Evolutionary conservation across 257 asterid species (phyloP).

Genomic region (Linderniella brevidens): DNA sequence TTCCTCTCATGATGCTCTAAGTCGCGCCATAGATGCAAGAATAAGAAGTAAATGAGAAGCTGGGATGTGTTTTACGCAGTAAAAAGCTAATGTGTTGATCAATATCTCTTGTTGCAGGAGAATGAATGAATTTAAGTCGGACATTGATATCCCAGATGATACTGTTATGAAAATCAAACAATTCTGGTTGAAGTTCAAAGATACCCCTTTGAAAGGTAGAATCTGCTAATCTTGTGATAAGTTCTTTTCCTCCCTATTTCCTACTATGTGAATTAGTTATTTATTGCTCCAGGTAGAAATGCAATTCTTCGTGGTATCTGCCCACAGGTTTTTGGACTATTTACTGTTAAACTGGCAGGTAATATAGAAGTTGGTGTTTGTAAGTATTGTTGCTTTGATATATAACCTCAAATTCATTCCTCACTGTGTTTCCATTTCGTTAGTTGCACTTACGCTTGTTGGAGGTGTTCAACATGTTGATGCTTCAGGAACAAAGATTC

Average conservation of each 20-base stretch:
- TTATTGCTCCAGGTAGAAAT: slow-evolving; percentile 56
- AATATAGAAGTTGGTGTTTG: slow-evolving; percentile 9
- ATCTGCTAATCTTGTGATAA: slow-evolving; percentile 2
- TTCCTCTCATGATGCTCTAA: too few relatives aligned
- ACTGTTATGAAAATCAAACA: slow-evolving; percentile 43
- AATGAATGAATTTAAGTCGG: slow-evolving; percentile 66
- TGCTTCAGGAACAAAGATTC: slow-evolving; percentile 87
- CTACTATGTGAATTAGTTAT: slow-evolving; percentile 7
- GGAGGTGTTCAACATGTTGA: slow-evolving; percentile 97
- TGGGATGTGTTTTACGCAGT: too few relatives aligned
- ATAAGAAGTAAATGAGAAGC: too few relatives aligned
- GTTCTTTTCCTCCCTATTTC: slow-evolving; percentile 2
- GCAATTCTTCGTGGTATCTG: slow-evolving; percentile 80
- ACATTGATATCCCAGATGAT: slow-evolving; percentile 65
- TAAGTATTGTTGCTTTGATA: slow-evolving; percentile 4
- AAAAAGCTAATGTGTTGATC: too few relatives aligned
- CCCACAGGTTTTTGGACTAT: slow-evolving; percentile 95
- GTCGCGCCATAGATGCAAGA: too few relatives aligned
- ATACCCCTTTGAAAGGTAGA: slow-evolving; percentile 70
- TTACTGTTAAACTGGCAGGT: slow-evolving; percentile 99
- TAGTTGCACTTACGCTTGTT: slow-evolving; percentile 79
- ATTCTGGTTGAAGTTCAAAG: slow-evolving; percentile 70
- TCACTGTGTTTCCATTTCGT: slow-evolving; percentile 12
- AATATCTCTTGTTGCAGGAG: slow-evolving; percentile 28
- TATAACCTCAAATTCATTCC: background rate